Conservation (phyloP, 2,329 filamentous ascomycete species). For the Curvularia lunata region DNA sequence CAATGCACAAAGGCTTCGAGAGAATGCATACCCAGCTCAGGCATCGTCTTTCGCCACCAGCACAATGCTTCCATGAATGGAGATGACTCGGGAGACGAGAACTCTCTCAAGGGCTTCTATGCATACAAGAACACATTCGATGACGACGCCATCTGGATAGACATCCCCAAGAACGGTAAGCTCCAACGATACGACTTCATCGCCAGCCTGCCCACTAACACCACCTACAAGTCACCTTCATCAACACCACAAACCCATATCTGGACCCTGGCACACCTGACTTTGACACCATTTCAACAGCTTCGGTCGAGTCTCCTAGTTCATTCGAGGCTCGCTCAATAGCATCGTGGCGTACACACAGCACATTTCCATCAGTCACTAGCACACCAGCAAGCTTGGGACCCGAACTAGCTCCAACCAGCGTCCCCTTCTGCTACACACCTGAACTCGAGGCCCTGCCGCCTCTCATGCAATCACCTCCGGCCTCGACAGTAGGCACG, state of each 20-base stretch:
- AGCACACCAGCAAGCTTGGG: constrained; percentile 54
- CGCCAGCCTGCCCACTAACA: constrained; percentile 15
- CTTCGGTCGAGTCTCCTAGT: constrained; percentile 42
- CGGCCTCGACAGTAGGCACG: constrained; percentile 38
- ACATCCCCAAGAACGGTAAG: constrained; percentile 65
- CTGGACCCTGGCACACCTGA: constrained; percentile 55
- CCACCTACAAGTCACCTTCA: constrained; percentile 60
- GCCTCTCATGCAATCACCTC: constrained; percentile 40
- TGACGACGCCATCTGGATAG: constrained; percentile 66
- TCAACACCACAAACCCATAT: constrained; percentile 68
- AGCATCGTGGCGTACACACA: constrained; percentile 38
- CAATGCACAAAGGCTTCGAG: constrained; percentile 67
- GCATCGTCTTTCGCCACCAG: constrained; percentile 71
- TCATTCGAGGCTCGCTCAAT: constrained; percentile 38
- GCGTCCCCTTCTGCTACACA: constrained; percentile 35
- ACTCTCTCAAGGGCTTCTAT: constrained; percentile 65
- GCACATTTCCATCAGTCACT: constrained; percentile 33
- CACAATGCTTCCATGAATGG: constrained; percentile 73
- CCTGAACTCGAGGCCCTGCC: constrained; percentile 40
- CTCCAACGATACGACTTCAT: constrained; percentile 5
- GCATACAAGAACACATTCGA: constrained; percentile 71
- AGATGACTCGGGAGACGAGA: constrained; percentile 51
- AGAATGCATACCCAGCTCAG: constrained; percentile 66
- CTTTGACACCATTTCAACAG: constrained; percentile 40
- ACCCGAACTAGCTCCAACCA: constrained; percentile 61